Percentiles rank a stretch among this genome's conserved stretches.
Evolutionary conservation across 345 rosid species (phyloP).

Genomic region (Capsella bursapastoris): DNA sequence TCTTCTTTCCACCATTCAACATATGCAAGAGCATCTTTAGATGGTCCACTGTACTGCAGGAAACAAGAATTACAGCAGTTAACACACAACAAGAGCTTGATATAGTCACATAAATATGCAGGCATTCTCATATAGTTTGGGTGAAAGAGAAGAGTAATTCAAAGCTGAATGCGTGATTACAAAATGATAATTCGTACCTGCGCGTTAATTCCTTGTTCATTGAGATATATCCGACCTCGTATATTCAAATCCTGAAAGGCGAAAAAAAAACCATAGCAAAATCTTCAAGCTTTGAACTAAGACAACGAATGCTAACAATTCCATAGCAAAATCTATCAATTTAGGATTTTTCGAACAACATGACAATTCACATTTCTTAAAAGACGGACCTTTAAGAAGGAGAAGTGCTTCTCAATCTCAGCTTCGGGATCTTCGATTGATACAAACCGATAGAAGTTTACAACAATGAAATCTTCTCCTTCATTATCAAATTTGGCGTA

Average conservation of each 20-base stretch:
- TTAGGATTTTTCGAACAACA: not conserved
- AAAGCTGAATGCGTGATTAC: conserved; percentile 13
- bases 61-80: conserved; percentile 17
- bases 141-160: not conserved
- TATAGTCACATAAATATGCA: not conserved
- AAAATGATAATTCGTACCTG: conserved; percentile 59
- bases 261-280: not conserved
- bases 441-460: conserved; percentile 83
- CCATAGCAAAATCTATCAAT: not conserved
- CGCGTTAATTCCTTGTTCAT: conserved; percentile 92
- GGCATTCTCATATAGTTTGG: not conserved
- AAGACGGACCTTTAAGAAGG: conserved; percentile 64
- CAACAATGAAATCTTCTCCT: conserved; percentile 65
- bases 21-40: conserved; percentile 73
- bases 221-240: conserved; percentile 80
- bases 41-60: conserved; percentile 93
- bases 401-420: conserved; percentile 70
- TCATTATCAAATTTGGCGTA: conserved; percentile 9
- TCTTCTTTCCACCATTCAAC: conserved; percentile 81
- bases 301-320: not conserved
- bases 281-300: conserved; percentile 6
- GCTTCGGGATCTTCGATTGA: conserved; percentile 55
- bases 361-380: not conserved
- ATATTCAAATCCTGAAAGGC: conserved; percentile 62
- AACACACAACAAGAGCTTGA: conserved; percentile 21